Base-by-base conservation (phyloP, 345 rosid species). In the Eucalyptus urophylla region DNA sequence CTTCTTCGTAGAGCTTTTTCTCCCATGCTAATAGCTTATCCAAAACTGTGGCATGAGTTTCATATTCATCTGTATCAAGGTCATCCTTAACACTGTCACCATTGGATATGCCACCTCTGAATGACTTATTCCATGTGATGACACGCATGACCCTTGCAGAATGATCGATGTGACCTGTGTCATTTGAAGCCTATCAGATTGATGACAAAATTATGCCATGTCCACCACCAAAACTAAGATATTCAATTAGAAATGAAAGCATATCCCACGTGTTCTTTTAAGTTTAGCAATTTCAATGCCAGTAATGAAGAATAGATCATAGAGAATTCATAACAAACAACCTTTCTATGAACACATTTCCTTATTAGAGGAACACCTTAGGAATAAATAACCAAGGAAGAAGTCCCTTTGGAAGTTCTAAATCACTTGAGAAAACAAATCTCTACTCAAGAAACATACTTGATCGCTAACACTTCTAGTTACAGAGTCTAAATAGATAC, bases 21-120 rank as follows among this genome's bases (percentile, higher is more conserved):
- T 98, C 99, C 99, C 99, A 98, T 7, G 98, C 99, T 81, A 95
- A 91, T 91, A 98, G 92, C 93, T 98, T 98, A 90, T 98, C 99
- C 92, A 98, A 94, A 91, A 98, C 95, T 29, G 96, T 95, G 33
- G 99, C 98, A 93, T 94, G 99, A 89, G 99, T 95, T 91, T 98
- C 99, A 85, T 92, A 88, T 86, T 98, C 98, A 76, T 97, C 96
- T 44, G 93, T 91, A 92, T 95, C 98, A 53, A 92, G 86, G 43
- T 95, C 98, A 89, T 95, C 95, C 91, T 93, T 95, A 44, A 93
- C 92, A 86, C 93, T 90, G 89, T 95, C 98, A 37, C 97, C 95
- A 89, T 93, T 92, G 8, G 92, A 87, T 50, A 94, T 88, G 58
- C 96, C 97, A 62, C 97, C 97, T 93, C 92, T 94, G 87, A 95